A percentile compares a stretch with the other conserved stretches of the same genome.
phyloP scores from a whole-genome alignment of 2,329 filamentous ascomycete species.

The Botrytis paeoniae region DNA sequence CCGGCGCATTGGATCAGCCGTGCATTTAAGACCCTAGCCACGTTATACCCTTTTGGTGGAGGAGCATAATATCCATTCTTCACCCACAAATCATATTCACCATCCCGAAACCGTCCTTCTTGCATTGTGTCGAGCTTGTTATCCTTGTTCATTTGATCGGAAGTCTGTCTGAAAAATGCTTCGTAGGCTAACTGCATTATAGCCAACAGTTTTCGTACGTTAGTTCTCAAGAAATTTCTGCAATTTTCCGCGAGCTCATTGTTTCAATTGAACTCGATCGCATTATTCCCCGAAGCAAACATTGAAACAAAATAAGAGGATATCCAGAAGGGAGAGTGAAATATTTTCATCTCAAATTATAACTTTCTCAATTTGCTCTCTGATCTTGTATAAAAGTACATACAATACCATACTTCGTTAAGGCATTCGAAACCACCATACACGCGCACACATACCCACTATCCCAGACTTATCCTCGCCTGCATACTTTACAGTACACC shows the following conservation, averaged over 20 bases:
- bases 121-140: slow-evolving; percentile 9
- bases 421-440: slow-evolving; percentile 1
- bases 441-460: slow-evolving; percentile 2
- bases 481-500: not conserved
- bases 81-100: slow-evolving; percentile 5
- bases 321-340: slow-evolving; percentile 1
- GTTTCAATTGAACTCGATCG: slow-evolving; percentile 19
- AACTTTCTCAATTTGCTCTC: not conserved
- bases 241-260: slow-evolving; percentile 19
- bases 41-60: slow-evolving; percentile 21
- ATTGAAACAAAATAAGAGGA: slow-evolving; percentile 15
- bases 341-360: not conserved
- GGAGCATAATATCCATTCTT: slow-evolving; percentile 9
- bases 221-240: slow-evolving; percentile 18
- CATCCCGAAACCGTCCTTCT: slow-evolving; percentile 17
- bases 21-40: slow-evolving; percentile 21
- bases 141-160: slow-evolving; percentile 18
- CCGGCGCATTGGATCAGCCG: slow-evolving; percentile 24
- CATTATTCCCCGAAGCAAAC: slow-evolving; percentile 16
- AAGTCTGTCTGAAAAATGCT: slow-evolving; percentile 11
- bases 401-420: not conserved
- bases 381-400: not conserved
- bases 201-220: slow-evolving; percentile 21
- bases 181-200: slow-evolving; percentile 21
- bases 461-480: slow-evolving; percentile 11